Base-by-base conservation (phyloP, 2,329 filamentous ascomycete species). In the Stagonosporopsis vannaccii region DNA sequence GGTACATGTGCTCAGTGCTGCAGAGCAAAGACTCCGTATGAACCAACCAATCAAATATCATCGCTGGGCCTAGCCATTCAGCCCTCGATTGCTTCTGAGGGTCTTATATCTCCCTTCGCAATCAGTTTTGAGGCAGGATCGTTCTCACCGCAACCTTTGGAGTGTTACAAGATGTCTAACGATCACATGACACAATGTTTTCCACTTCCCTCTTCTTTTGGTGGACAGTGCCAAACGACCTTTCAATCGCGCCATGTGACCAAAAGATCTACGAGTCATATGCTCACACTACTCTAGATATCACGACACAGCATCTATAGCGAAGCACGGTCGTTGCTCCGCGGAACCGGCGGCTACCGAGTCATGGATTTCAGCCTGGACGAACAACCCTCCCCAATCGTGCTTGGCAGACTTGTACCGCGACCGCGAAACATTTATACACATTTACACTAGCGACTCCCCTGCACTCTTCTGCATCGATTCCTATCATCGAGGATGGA, bases 31-130 rank as follows among this genome's bases (percentile, higher is more conserved):
- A 25, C 46, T 28, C 37, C 37, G 40, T 20, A 32, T 35, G n/a
- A 40, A n/a, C 37, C 25, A 22, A 50, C 47, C 39, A 42, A 35
- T 42, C 39, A 35, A 20, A 50, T 20, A 28, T 42, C 37, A 42
- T 28, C 37, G 20, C 17, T 8, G 6, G 20, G 7, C 8, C 22
- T 11, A 22, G 19, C 12, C 12, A 11, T 13, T 3, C 19, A 8
- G 6, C 8, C 35, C 25, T 46, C 20, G 5, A n/a, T 17, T 12
- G 25, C 22, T 19, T 15, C 23, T 26, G 23, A 9, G 6, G n/a
- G 6, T 8, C 2, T 12, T 22, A 1, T 12, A n/a, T n/a, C n/a
- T n/a, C n/a, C n/a, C n/a, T n/a, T n/a, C n/a, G n/a, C n/a, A n/a
- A n/a, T n/a, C n/a, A n/a, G n/a, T n/a, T n/a, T n/a, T n/a, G n/a